phyloP scores from a whole-genome alignment of 768 basidiomycete genomes.

The Mycena latifolia region DNA sequence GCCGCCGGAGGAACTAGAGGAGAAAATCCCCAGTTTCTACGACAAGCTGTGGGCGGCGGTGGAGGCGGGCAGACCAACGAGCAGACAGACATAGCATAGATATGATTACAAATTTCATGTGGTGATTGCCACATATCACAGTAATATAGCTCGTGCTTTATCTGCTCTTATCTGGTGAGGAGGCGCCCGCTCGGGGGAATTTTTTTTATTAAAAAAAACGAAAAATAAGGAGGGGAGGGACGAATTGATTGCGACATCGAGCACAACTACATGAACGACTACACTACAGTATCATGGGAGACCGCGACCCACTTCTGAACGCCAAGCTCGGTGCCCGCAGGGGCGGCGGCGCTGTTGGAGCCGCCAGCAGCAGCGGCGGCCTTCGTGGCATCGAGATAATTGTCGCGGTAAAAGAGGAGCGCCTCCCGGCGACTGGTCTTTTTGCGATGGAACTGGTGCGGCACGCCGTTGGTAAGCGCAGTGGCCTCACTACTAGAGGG shows the following conservation, averaged over 20 bases:
- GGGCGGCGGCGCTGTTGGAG: neutral
- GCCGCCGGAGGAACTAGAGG: neutral
- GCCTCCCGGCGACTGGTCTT: slow-evolving; percentile 10
- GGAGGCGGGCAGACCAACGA: too few species aligned
- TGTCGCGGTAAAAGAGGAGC: neutral
- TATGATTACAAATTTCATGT: too few species aligned
- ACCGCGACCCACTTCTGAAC: slow-evolving; percentile 6
- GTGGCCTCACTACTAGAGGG: neutral
- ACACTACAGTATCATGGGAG: neutral
- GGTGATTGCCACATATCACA: too few species aligned
- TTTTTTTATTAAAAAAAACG: too few species aligned
- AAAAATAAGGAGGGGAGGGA: too few species aligned
- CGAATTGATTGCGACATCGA: too few species aligned
- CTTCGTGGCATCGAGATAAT: neutral
- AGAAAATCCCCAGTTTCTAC: neutral
- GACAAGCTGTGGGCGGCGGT: neutral
- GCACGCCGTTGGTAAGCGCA: neutral
- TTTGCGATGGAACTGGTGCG: neutral
- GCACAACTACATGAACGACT: neutral
- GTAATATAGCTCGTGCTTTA: too few species aligned
- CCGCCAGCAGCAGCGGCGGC: neutral
- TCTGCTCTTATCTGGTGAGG: too few species aligned
- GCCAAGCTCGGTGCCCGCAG: neutral
- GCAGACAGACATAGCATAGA: neutral
- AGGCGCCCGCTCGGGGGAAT: too few species aligned